phyloP scores from a whole-genome alignment of 805 yeast genomes.

The Myxozyma melibiosi region DNA sequence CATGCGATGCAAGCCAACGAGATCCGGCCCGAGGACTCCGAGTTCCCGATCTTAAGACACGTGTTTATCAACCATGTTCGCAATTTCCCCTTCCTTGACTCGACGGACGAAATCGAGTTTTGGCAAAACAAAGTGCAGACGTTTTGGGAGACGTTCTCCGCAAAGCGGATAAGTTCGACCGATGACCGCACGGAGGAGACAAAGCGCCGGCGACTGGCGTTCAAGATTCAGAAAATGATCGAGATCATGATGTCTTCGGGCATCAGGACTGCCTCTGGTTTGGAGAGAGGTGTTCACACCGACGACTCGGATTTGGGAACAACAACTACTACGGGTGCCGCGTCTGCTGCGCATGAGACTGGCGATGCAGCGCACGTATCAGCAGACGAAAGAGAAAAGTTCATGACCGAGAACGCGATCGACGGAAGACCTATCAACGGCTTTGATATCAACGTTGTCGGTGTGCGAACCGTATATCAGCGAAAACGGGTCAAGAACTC shows the following conservation, averaged over 20 bases:
- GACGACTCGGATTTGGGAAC: constrained; percentile 11
- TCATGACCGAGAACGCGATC: constrained; percentile 30
- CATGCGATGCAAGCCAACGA: constrained; percentile 16
- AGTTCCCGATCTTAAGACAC: constrained; percentile 70
- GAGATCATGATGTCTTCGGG: constrained; percentile 75
- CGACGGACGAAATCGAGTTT: constrained; percentile 57
- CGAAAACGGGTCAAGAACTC: constrained; percentile 23
- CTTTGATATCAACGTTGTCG: constrained; percentile 64
- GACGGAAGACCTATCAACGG: constrained; percentile 53
- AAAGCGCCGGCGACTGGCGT: constrained; percentile 64
- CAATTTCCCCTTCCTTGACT: constrained; percentile 73
- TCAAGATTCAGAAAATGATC: constrained; percentile 63
- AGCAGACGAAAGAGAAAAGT: constrained; percentile 29
- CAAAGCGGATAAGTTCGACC: constrained; percentile 68
- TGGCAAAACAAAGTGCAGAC: constrained; percentile 82
- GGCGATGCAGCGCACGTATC: constrained; percentile 38
- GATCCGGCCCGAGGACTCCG: constrained; percentile 38
- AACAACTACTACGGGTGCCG: not conserved
- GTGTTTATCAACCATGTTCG: constrained; percentile 63
- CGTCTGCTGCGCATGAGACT: constrained; percentile 31
- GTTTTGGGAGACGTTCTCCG: constrained; percentile 76
- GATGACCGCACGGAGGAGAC: constrained; percentile 76
- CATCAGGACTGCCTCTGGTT: constrained; percentile 51
- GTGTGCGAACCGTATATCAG: constrained; percentile 51
- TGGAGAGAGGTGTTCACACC: constrained; percentile 26